These are phyloP conservation scores for Tolypocladium album DNA, from an alignment of 2,329 filamentous ascomycete species.

Conservation along the genomic window DNA sequence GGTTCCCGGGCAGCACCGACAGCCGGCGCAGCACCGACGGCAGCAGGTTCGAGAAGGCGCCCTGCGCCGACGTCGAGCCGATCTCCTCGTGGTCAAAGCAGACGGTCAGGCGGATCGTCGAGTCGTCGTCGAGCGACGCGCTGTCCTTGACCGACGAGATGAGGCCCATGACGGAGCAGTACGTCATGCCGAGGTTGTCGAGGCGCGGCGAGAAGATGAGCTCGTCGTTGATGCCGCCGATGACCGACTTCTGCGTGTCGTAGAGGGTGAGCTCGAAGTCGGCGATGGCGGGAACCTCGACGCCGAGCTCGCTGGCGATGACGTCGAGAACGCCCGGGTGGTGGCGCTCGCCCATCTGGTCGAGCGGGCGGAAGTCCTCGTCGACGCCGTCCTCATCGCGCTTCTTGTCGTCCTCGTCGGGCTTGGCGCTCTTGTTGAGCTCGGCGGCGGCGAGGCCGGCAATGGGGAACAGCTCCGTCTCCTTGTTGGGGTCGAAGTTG, in stretches of 20 bases:
- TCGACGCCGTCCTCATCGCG: constrained; percentile 17
- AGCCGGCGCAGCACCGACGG: constrained; percentile 80
- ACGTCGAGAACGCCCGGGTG: constrained; percentile 80
- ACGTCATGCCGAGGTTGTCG: constrained; percentile 95
- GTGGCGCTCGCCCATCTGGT: constrained; percentile 70
- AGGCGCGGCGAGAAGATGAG: constrained; percentile 93
- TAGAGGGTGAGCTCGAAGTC: constrained; percentile 98
- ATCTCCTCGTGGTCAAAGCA: constrained; percentile 99
- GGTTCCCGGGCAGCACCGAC: constrained; percentile 60
- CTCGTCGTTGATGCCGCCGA: constrained; percentile 86
- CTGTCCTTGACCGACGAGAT: constrained; percentile 63
- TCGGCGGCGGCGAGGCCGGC: constrained; percentile 78
- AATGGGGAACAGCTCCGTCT: constrained; percentile 91
- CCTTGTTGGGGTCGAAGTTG: constrained; percentile 91
- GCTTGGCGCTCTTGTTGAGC: constrained; percentile 62
- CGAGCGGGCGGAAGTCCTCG: constrained; percentile 62
- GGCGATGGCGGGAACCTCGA: constrained; percentile 59
- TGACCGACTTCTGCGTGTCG: constrained; percentile 81
- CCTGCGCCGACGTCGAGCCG: constrained; percentile 83
- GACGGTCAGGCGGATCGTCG: constrained; percentile 78
- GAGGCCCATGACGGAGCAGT: constrained; percentile 77
- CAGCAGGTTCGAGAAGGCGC: constrained; percentile 84
- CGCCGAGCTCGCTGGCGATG: constrained; percentile 69
- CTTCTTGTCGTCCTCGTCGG: constrained; percentile 28
- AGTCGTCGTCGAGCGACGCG: constrained; percentile 60